Base-by-base conservation (phyloP, 441 rosid species). In the Brassica balearica region DNA sequence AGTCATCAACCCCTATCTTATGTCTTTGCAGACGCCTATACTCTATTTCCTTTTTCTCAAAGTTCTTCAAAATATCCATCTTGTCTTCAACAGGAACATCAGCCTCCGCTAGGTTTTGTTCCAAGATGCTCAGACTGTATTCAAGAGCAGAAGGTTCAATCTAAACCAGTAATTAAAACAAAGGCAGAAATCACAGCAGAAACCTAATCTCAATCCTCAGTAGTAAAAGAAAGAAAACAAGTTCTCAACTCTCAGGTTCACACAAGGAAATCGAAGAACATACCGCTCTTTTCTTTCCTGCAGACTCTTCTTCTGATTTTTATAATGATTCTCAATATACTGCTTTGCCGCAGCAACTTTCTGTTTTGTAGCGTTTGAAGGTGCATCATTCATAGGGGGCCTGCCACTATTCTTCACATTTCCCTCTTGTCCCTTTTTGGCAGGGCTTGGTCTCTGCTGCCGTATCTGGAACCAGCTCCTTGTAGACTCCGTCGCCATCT, bases 261-360 rank as follows among this genome's bases (percentile, higher is more conserved):
- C 19, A 17, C 0, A 17, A 17, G 0, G 73, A 56, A 60, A 6
- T 4, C 10, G 36, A 72, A 71, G 64, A 82, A 63, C 41, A 2
- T 76, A 84, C 89, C 89, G 85, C 65, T 84, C 87, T 75, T 79
- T 81, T 63, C 89, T 82, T 58, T 82, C 89, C 69, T 86, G 86
- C 9, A 86, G 59, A 76, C 73, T 84, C 82, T 86, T 86, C 82
- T 78, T 78, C 68, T 86, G 86, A 60, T 32, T 43, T 62, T 86
- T 86, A 65, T 86, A 86, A 73, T 86, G 89, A 70, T 84, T 86
- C 83, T 86, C 89, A 1, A 86, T 86, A 65, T 77, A 84, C 55
- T 82, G 86, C 82, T 86, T 86, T 2, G 89, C 87, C 1, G 87
- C 89, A 22, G 86, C 89, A 71, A 81, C 89, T 75, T 68, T 86